These are phyloP conservation scores for Cucumis cinereus DNA, from an alignment of 306 rosid genomes.

Conservation along the genomic window DNA sequence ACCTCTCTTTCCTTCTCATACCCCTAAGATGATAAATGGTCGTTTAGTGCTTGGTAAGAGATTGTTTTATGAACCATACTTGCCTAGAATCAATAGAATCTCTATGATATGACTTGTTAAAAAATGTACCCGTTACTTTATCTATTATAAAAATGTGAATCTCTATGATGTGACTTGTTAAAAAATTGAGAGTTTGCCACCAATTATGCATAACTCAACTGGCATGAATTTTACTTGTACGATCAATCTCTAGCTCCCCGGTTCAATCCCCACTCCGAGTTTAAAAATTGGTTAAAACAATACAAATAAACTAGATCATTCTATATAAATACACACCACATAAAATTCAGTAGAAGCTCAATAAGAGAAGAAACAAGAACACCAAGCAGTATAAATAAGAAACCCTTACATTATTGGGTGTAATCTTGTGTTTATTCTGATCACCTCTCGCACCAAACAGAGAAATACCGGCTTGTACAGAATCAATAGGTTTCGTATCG, in stretches of 20 bases:
- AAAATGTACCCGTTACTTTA: too few relatives aligned
- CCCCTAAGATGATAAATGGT: conserved; percentile 12
- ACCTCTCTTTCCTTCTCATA: conserved; percentile 33
- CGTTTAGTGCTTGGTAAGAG: neutral
- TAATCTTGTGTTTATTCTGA: conserved; percentile 20
- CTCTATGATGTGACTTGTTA: too few relatives aligned
- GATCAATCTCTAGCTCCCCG: too few relatives aligned
- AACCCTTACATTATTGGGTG: conserved; percentile 37
- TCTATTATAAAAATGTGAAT: too few relatives aligned
- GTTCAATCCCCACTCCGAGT: neutral
- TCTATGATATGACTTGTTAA: neutral
- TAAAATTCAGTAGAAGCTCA: neutral
- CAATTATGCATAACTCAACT: too few relatives aligned
- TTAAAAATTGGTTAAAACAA: neutral
- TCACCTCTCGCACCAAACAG: conserved; percentile 55
- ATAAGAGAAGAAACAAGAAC: neutral
- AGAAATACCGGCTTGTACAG: conserved; percentile 49
- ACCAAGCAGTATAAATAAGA: too few relatives aligned
- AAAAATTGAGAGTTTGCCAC: too few relatives aligned
- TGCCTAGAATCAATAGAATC: neutral
- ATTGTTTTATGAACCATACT: neutral
- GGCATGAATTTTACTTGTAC: too few relatives aligned
- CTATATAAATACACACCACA: neutral
- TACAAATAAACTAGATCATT: neutral
- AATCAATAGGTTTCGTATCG: conserved; percentile 69